Evolutionary conservation across 2,329 filamentous ascomycete species (phyloP).

Genomic region (Neurospora sp.): DNA sequence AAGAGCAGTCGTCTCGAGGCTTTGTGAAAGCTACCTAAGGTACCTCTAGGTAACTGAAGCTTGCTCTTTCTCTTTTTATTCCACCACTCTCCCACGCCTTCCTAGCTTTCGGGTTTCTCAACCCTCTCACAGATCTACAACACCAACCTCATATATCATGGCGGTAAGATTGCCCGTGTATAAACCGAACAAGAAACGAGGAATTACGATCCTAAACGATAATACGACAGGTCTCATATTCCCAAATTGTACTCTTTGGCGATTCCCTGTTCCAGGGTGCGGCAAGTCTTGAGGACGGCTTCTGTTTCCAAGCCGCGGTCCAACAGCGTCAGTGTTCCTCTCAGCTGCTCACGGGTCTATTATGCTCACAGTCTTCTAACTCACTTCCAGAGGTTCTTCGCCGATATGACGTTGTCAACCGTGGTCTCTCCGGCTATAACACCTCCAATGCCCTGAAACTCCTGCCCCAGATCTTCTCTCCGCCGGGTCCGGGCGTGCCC

Average conservation of each 20-base stretch:
- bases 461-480: constrained; percentile 61
- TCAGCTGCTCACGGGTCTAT: background rate
- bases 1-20: background rate
- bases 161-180: background rate
- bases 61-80: background rate
- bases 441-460: constrained; percentile 63
- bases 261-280: constrained; percentile 77
- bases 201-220: background rate
- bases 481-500: constrained; percentile 45
- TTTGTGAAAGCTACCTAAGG: background rate
- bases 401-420: constrained; percentile 76
- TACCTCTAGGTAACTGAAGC: background rate
- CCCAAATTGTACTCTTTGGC: constrained; percentile 75
- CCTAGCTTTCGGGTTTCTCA: background rate
- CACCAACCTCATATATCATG: background rate
- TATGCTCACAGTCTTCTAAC: background rate
- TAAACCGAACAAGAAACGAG: background rate
- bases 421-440: constrained; percentile 81
- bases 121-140: background rate
- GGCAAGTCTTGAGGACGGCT: constrained; percentile 52
- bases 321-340: constrained; percentile 49
- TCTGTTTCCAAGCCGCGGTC: constrained; percentile 64
- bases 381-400: constrained; percentile 55
- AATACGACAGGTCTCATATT: constrained; percentile 40
- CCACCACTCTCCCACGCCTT: background rate